Evolutionary conservation across 2,329 filamentous ascomycete genomes (phyloP), one percentile per base, ranked within the genome.

Genomic region (Periconia sp.): DNA sequence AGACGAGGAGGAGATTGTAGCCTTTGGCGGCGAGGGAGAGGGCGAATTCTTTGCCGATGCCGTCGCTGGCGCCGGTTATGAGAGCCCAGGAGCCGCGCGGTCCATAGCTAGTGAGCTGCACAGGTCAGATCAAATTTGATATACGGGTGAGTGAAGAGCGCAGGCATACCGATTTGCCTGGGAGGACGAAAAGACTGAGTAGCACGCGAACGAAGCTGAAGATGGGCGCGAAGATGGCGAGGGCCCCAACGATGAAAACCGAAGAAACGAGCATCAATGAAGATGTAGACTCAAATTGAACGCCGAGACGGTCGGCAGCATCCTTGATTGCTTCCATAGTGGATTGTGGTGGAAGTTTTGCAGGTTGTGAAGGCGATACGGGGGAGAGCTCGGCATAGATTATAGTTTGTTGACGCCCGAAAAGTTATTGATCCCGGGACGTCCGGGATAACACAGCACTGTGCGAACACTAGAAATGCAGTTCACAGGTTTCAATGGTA

Each of bases 41-140:
- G 25, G 92, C 90, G 69, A 90, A 99, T 75, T 99, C 94, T 74
- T 96, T 97, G 68, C 94, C 94, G 51, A 99, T 85, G 53, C 94
- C 95, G 72, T 99, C 94, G 9, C 92, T 96, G 37, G 92, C 94
- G 52, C 94, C 94, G 18, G 94, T 99, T 28, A 99, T 82, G 41
- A 99, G 83, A 22, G 89, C 94, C 92, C 92, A 99, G 45, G 87
- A 92, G 50, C 92, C 92, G 63, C 90, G 89, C 59, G 87, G 87
- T 57, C 92, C 94, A 74, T 95, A 97, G 57, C 87, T 90, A 59
- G 86, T 86, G 45, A 99, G 85, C 92, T 65, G 30, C 13, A 8
- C n/a, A 8, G 6, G 28, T 51, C 31, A 55, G 41, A 21, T 28
- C 12, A 25, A 16, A 23, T 11, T 11, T 18, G 12, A 4, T 1